Conservation (phyloP, 2,329 filamentous ascomycete species). For the Phialophora macrospora region DNA sequence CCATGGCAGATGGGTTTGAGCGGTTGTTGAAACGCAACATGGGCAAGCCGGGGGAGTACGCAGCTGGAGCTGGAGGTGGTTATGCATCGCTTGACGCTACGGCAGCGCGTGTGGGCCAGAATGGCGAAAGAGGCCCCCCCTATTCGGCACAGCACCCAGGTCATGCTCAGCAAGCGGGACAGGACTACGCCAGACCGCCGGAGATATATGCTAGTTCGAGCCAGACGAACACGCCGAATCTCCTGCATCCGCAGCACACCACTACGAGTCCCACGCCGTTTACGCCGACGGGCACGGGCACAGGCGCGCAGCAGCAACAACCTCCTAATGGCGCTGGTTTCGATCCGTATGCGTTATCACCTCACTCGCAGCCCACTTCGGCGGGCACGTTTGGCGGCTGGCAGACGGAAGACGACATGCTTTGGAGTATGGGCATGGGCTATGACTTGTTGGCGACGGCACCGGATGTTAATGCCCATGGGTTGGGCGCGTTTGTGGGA, state of each 20-base stretch:
- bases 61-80: neutral
- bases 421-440: conserved; percentile 39
- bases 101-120: conserved; percentile 1
- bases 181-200: neutral
- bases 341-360: conserved; percentile 30
- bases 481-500: conserved; percentile 26
- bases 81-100: conserved; percentile 9
- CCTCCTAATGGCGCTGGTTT: conserved; percentile 10
- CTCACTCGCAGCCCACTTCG: conserved; percentile 29
- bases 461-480: conserved; percentile 35
- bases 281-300: conserved; percentile 10
- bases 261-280: conserved; percentile 20
- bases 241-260: conserved; percentile 24
- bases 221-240: neutral
- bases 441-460: conserved; percentile 38
- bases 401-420: conserved; percentile 39
- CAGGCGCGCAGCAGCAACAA: conserved; percentile 14
- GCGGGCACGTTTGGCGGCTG: conserved; percentile 35
- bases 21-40: conserved; percentile 33
- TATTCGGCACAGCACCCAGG: neutral
- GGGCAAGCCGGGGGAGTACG: conserved; percentile 7
- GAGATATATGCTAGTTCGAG: conserved; percentile 10
- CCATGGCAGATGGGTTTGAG: conserved; percentile 39
- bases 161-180: neutral
- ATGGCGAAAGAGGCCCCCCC: conserved; percentile 10